Evolutionary conservation across 106 monocot genomes (phyloP).

Genomic region (Dendrobium huoshanense): DNA sequence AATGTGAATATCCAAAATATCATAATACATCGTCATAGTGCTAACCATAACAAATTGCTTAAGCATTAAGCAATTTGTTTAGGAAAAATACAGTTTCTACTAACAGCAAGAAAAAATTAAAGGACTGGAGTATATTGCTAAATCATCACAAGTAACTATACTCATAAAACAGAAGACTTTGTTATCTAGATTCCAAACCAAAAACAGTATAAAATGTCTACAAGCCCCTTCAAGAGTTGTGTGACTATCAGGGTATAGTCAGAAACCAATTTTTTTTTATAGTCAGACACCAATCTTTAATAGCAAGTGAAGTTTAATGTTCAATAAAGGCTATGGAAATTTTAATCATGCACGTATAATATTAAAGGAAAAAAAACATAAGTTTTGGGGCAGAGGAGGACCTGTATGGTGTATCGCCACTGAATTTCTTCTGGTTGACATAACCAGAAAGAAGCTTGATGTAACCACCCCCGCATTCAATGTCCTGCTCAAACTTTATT

Average conservation of each 20-base stretch:
- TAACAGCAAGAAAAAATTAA: neutral
- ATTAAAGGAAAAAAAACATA: neutral
- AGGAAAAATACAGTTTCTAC: neutral
- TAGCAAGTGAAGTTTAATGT: neutral
- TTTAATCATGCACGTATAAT: neutral
- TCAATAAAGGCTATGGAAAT: neutral
- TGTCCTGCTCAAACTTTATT: slow-evolving; percentile 93
- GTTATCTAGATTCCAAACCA: neutral
- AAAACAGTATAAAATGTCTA: neutral
- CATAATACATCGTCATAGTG: neutral
- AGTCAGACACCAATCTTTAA: neutral
- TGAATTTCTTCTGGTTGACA: slow-evolving; percentile 96
- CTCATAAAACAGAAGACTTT: neutral
- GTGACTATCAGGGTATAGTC: neutral
- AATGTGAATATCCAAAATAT: neutral
- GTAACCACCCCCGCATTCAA: slow-evolving; percentile 97
- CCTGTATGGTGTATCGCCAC: slow-evolving; percentile 98
- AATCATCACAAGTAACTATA: neutral
- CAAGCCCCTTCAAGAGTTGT: neutral
- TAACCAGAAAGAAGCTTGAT: slow-evolving; percentile 94
- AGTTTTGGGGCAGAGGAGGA: neutral
- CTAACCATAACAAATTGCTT: neutral
- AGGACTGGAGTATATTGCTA: neutral
- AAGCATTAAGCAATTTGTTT: neutral
- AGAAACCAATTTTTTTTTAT: neutral